phyloP scores from a whole-genome alignment of 2,329 filamentous ascomycete genomes.

The Metarhizium anisopliae region DNA sequence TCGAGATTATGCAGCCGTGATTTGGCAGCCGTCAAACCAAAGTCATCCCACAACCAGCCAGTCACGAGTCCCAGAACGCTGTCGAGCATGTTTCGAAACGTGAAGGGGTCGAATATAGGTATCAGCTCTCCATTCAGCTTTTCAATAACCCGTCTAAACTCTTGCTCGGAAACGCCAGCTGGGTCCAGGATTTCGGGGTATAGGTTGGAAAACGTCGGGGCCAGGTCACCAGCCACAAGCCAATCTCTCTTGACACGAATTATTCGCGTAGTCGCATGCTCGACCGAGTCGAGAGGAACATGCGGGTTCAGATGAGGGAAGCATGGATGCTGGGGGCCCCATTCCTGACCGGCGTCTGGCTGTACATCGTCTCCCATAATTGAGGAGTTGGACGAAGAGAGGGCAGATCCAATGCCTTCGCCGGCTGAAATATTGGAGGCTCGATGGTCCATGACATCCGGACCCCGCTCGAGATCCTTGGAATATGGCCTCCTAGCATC shows the following conservation, averaged over 20 bases:
- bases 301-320: slow-evolving; percentile 91
- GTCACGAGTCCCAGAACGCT: slow-evolving; percentile 71
- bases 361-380: slow-evolving; percentile 58
- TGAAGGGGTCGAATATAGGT: slow-evolving; percentile 73
- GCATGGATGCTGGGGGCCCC: slow-evolving; percentile 91
- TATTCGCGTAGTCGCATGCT: slow-evolving; percentile 73
- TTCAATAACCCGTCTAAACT: slow-evolving; percentile 75
- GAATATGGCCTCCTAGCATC: slow-evolving; percentile 29
- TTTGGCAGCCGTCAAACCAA: slow-evolving; percentile 72
- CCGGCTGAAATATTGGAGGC: slow-evolving; percentile 39
- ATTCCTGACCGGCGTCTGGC: slow-evolving; percentile 64
- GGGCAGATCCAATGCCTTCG: slow-evolving; percentile 43
- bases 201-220: slow-evolving; percentile 86
- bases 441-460: slow-evolving; percentile 33
- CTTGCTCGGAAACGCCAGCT: slow-evolving; percentile 68
- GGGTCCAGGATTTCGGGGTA: slow-evolving; percentile 95
- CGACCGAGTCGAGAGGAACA: slow-evolving; percentile 65
- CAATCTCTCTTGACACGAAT: slow-evolving; percentile 90
- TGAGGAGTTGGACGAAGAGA: slow-evolving; percentile 49
- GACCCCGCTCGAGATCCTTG: slow-evolving; percentile 47
- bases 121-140: slow-evolving; percentile 72
- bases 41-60: slow-evolving; percentile 91
- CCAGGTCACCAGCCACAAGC: slow-evolving; percentile 80
- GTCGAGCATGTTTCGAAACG: slow-evolving; percentile 69
- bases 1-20: slow-evolving; percentile 61